These are phyloP conservation scores for Penicillium sclerotiorum DNA, from an alignment of 2,329 filamentous ascomycete genomes.

Conservation along the genomic window DNA sequence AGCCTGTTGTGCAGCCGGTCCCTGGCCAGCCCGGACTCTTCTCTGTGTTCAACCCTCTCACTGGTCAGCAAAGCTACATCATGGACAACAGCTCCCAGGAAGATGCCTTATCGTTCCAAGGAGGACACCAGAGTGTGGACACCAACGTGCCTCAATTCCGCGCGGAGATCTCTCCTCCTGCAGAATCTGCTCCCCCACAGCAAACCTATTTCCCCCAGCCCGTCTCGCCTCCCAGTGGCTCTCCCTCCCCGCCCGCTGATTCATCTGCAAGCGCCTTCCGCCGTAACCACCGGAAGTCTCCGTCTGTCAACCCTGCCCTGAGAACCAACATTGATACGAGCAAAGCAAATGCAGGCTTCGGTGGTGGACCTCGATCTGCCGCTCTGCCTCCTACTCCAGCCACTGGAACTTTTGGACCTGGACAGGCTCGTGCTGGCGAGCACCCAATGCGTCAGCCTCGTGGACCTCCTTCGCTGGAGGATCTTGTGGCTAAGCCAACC, in stretches of 20 bases:
- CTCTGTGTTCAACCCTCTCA: conserved; percentile 81
- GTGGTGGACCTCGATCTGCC: conserved; percentile 77
- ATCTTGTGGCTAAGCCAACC: conserved; percentile 85
- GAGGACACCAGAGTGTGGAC: conserved; percentile 49
- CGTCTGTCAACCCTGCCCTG: conserved; percentile 65
- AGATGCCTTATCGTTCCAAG: conserved; percentile 40
- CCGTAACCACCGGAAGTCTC: conserved; percentile 87
- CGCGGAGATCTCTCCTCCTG: conserved; percentile 80
- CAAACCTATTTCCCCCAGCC: conserved; percentile 65
- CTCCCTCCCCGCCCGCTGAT: conserved; percentile 69
- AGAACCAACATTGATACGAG: conserved; percentile 48
- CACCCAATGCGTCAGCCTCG: conserved; percentile 92
- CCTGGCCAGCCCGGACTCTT: conserved; percentile 74
- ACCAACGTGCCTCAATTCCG: conserved; percentile 66
- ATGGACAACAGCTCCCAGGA: conserved; percentile 67
- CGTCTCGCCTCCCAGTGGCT: conserved; percentile 63
- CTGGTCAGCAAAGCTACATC: conserved; percentile 80
- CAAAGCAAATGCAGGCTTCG: conserved; percentile 59
- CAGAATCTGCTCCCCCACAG: conserved; percentile 60
- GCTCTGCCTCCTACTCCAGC: conserved; percentile 78
- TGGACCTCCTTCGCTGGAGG: conserved; percentile 87
- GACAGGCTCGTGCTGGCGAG: conserved; percentile 89
- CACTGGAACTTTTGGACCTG: conserved; percentile 87
- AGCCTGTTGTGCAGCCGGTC: conserved; percentile 65
- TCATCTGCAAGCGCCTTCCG: conserved; percentile 91